Percentiles rank a stretch among this genome's conserved stretches.
Conservation (phyloP, 1,139 yeast genomes). For the Debaryomyces sp. region DNA sequence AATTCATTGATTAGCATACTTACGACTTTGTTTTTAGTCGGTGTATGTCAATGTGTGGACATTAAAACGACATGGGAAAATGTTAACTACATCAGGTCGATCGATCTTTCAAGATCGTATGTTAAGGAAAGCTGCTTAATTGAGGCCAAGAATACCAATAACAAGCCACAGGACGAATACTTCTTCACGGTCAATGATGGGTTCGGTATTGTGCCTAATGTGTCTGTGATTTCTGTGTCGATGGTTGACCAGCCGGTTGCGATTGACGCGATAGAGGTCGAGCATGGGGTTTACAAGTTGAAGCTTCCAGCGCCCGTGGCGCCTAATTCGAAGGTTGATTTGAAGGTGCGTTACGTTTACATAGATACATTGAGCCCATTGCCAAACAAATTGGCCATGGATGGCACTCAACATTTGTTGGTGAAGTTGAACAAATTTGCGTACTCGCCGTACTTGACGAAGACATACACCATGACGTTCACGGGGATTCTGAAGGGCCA, state of each 20-base stretch:
- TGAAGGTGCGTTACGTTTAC: constrained; percentile 58
- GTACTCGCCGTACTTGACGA: constrained; percentile 64
- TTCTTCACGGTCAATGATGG: constrained; percentile 55
- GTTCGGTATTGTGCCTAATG: constrained; percentile 39
- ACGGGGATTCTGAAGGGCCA: constrained; percentile 51
- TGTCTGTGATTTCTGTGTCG: constrained; percentile 51
- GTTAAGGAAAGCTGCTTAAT: constrained; percentile 63
- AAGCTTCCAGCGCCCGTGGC: constrained; percentile 66
- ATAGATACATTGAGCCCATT: constrained; percentile 55
- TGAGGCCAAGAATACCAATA: constrained; percentile 60
- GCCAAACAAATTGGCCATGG: constrained; percentile 65
- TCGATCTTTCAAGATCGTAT: constrained; percentile 72
- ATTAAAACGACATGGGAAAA: constrained; percentile 45
- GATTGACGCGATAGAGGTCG: constrained; percentile 33
- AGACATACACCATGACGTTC: constrained; percentile 50
- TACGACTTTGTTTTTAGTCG: constrained; percentile 3
- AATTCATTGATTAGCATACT: constrained; percentile 9
- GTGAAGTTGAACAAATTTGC: constrained; percentile 60
- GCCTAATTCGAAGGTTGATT: constrained; percentile 55
- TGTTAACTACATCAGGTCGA: constrained; percentile 43
- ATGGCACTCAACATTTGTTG: constrained; percentile 63
- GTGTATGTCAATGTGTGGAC: constrained; percentile 5
- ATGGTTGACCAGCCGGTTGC: constrained; percentile 33
- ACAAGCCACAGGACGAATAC: constrained; percentile 58
- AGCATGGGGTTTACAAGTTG: constrained; percentile 42